Evolutionary conservation across 2,329 filamentous ascomycete genomes (phyloP), one percentile per base, ranked within the genome.

Genomic region (Alternaria incomplexa): DNA sequence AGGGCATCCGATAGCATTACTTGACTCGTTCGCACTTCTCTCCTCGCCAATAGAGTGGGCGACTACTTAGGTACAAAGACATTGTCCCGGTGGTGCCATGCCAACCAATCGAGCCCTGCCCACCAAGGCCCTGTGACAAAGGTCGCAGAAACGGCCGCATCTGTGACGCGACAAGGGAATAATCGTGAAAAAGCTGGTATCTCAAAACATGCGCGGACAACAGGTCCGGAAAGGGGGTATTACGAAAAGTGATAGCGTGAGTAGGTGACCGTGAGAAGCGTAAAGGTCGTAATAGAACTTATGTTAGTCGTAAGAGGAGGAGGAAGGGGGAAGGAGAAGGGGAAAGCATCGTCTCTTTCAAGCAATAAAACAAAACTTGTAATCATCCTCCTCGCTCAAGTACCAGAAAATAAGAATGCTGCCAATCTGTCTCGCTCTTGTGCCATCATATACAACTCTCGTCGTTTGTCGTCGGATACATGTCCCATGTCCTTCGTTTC

Each of bases 381-480:
- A 30, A 57, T 52, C 53, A 36, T 59, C 50, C 26, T 45, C 50
- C 30, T 60, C 50, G 30, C 50, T 44, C 32, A 48, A 32, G 43
- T 44, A 48, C 45, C 28, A 45, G 47, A 32, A 52, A 36, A 51
- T 17, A 61, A 50, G 25, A 57, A 46, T 36, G 52, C 47, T 62
- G 32, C 36, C 48, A 56, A 58, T 60, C 28, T 51, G 53, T 50
- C 55, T 57, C 54, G 47, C 52, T 56, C 32, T 63, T 61, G 30
- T 67, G 60, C 60, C 63, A 26, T 67, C 65, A 66, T 67, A 50
- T 66, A 67, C 65, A 67, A 58, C 36, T 40, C 36, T 40, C n/a
- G 36, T 40, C 15, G 51, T 63, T 55, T 64, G 64, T 72, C 66
- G 58, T 52, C 71, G 75, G 72, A 56, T 59, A 72, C 63, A 69